These are phyloP conservation scores for Diaporthe batatas DNA, from an alignment of 2,329 filamentous ascomycete species.

Conservation along the genomic window DNA sequence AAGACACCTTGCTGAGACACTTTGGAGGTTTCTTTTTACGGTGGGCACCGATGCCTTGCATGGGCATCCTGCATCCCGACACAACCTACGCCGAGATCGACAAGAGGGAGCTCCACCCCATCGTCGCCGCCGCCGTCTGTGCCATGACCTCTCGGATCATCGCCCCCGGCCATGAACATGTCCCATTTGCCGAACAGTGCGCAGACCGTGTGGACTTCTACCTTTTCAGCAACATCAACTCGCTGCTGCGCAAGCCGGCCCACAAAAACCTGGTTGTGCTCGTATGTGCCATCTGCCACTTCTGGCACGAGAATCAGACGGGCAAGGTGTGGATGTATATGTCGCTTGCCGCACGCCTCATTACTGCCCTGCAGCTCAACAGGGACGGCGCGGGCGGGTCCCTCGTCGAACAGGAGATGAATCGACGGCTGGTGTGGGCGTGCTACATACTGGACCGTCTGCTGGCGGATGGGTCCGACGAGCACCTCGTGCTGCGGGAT, in stretches of 20 bases:
- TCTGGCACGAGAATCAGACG: conserved; percentile 53
- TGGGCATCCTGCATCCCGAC: conserved; percentile 55
- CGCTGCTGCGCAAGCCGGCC: conserved; percentile 50
- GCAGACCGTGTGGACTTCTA: conserved; percentile 56
- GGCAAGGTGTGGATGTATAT: conserved; percentile 58
- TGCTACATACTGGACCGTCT: conserved; percentile 55
- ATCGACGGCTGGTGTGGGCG: conserved; percentile 55
- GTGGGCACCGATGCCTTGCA: conserved; percentile 55
- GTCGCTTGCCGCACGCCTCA: conserved; percentile 53
- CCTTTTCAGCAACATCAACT: conserved; percentile 57
- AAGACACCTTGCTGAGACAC: conserved; percentile 54
- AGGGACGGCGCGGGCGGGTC: conserved; percentile 52
- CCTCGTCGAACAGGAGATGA: conserved; percentile 54
- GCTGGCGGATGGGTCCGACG: conserved; percentile 56
- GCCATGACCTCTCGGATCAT: conserved; percentile 55
- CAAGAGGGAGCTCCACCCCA: conserved; percentile 52
- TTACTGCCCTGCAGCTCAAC: conserved; percentile 56
- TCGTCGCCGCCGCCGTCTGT: conserved; percentile 55
- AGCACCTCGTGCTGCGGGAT: conserved; percentile 54
- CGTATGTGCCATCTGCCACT: conserved; percentile 54
- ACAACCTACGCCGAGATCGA: conserved; percentile 54
- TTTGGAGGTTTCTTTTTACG: conserved; percentile 56
- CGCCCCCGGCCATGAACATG: conserved; percentile 50
- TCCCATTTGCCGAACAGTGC: conserved; percentile 55
- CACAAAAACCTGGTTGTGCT: conserved; percentile 48